Conservation (phyloP, 2,329 filamentous ascomycete genomes). For the Byssothecium circinans region DNA sequence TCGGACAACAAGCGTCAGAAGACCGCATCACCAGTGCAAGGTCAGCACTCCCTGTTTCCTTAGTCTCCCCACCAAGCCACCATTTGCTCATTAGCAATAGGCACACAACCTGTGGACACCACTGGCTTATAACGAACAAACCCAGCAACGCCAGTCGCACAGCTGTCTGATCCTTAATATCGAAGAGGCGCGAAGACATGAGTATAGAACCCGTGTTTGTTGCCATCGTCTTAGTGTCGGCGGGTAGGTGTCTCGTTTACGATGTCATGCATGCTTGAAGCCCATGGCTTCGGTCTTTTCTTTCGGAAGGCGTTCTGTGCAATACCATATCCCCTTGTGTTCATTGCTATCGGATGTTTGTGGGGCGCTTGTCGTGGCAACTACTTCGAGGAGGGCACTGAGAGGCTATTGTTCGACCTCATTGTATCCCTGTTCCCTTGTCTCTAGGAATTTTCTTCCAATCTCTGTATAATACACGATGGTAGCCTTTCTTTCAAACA, state of each 20-base stretch:
- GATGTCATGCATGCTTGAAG: slow-evolving; percentile 6
- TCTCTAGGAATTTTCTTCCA: too few relatives aligned
- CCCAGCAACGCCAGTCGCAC: background rate
- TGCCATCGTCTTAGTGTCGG: background rate
- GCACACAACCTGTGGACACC: slow-evolving; percentile 17
- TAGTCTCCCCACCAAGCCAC: slow-evolving; percentile 16
- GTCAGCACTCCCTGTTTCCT: slow-evolving; percentile 31
- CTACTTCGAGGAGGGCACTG: too few relatives aligned
- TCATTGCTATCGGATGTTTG: background rate
- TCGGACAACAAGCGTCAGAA: slow-evolving; percentile 42
- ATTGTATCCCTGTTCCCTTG: too few relatives aligned
- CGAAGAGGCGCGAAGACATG: background rate
- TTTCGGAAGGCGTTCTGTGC: slow-evolving; percentile 2
- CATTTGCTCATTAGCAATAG: slow-evolving; percentile 37
- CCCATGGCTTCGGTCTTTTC: background rate
- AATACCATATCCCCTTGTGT: slow-evolving; percentile 1
- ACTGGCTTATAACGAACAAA: slow-evolving; percentile 6
- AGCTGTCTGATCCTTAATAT: background rate
- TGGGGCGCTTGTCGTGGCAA: background rate
- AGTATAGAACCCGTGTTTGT: background rate
- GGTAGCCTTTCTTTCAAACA: too few relatives aligned
- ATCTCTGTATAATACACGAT: too few relatives aligned
- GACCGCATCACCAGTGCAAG: slow-evolving; percentile 34
- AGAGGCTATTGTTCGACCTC: background rate
- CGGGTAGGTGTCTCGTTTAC: background rate